Conservation (phyloP, 495 filamentous ascomycete genomes). For the Paragyromitra xinjiangensis region DNA sequence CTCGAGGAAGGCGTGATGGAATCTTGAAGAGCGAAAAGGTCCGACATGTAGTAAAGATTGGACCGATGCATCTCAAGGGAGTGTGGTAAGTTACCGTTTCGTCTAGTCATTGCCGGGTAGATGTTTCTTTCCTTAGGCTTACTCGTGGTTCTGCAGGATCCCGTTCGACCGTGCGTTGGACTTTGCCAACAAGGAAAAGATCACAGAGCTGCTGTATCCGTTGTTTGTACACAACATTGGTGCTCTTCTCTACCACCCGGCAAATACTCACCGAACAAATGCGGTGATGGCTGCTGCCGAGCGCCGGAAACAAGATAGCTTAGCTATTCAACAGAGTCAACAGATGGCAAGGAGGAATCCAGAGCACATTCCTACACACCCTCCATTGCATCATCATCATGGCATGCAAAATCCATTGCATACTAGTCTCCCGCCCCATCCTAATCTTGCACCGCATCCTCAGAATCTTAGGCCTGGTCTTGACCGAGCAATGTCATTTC, state of each 20-base stretch:
- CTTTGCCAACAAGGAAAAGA: constrained; percentile 99
- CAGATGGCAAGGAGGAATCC: constrained; percentile 57
- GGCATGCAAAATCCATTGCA: constrained; percentile 70
- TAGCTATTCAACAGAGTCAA: constrained; percentile 58
- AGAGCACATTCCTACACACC: constrained; percentile 66
- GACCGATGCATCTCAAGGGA: constrained; percentile 98
- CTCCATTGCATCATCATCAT: constrained; percentile 83
- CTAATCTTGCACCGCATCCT: constrained; percentile 69
- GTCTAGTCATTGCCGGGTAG: constrained; percentile 25
- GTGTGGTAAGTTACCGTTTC: constrained; percentile 78
- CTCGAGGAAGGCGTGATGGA: constrained; percentile 90
- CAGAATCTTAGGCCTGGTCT: constrained; percentile 58
- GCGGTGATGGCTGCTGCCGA: constrained; percentile 88
- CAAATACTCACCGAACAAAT: constrained; percentile 82
- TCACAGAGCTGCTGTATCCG: constrained; percentile 93
- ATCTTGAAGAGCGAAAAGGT: constrained; percentile 98
- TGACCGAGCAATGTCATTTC: constrained; percentile 68
- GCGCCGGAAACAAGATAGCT: constrained; percentile 71
- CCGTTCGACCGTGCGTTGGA: constrained; percentile 95
- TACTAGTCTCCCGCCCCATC: constrained; percentile 71
- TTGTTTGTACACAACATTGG: constrained; percentile 98
- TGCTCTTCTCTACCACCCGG: constrained; percentile 89
- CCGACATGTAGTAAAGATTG: constrained; percentile 97
- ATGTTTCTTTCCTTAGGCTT: constrained; percentile 39
- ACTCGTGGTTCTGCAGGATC: constrained; percentile 71